A percentile compares a stretch with the other conserved stretches of the same genome.
Conservation (phyloP, 306 rosid species). For the Malus orientalis region DNA sequence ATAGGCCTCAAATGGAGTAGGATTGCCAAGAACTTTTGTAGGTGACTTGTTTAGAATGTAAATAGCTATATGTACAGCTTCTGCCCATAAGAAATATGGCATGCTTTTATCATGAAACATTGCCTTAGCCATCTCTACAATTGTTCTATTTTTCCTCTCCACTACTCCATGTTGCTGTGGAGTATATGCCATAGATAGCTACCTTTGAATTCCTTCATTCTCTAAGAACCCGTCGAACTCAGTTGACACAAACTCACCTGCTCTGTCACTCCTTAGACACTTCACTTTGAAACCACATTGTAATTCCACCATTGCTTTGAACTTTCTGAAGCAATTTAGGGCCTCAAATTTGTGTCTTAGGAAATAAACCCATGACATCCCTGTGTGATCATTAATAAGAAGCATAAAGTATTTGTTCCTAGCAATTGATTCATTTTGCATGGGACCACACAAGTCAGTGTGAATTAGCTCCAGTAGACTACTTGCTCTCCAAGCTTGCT, state of each 20-base stretch:
- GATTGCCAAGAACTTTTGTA: background rate
- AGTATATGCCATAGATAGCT: no score
- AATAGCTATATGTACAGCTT: accelerated
- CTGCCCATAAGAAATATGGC: background rate
- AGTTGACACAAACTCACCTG: background rate
- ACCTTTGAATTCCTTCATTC: background rate
- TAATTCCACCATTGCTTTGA: background rate
- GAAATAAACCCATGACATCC: background rate
- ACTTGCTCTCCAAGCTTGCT: no score
- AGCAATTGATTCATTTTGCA: no score
- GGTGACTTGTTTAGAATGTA: no score
- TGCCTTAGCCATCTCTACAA: background rate
- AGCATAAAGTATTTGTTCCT: no score
- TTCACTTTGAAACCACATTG: background rate
- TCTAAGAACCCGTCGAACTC: no score
- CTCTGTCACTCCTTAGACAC: background rate
- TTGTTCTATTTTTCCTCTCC: no score
- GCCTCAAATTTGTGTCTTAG: background rate
- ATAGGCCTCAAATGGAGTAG: background rate
- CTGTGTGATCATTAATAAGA: background rate
- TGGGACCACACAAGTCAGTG: no score
- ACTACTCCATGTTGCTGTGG: background rate
- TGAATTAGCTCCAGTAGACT: no score
- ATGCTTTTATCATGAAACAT: background rate
- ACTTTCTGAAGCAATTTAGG: no score